These are phyloP conservation scores for Phialophora chinensis DNA, from an alignment of 2,329 filamentous ascomycete genomes.

Conservation along the genomic window DNA sequence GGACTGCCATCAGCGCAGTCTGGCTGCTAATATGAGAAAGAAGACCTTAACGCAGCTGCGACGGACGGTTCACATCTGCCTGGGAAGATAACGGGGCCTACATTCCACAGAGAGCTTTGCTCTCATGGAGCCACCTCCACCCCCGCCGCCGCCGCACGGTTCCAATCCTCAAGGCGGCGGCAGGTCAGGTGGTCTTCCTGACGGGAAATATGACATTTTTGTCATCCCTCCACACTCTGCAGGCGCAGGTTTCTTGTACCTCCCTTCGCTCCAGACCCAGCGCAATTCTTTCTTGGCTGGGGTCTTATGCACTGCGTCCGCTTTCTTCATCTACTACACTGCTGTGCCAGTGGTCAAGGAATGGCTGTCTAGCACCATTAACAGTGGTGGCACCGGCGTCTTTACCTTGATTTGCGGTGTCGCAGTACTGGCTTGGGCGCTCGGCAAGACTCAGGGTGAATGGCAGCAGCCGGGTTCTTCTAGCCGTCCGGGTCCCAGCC, in stretches of 20 bases:
- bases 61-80: conserved; percentile 24
- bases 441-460: conserved; percentile 68
- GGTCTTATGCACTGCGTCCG: conserved; percentile 74
- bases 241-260: conserved; percentile 87
- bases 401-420: conserved; percentile 73
- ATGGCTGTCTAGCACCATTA: conserved; percentile 75
- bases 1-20: conserved; percentile 15
- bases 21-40: conserved; percentile 36
- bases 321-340: conserved; percentile 73
- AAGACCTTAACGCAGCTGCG: conserved; percentile 24
- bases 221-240: conserved; percentile 91
- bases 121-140: conserved; percentile 63
- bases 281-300: conserved; percentile 91
- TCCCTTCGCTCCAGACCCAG: conserved; percentile 86
- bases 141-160: conserved; percentile 86
- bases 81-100: conserved; percentile 25
- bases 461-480: conserved; percentile 41
- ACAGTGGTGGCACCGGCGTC: conserved; percentile 75
- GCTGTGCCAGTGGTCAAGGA: conserved; percentile 74
- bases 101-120: conserved; percentile 29
- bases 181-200: conserved; percentile 69
- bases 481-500: conserved; percentile 10
- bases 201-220: conserved; percentile 96
- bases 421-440: conserved; percentile 77
- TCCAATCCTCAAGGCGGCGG: conserved; percentile 70